Evolutionary conservation across 495 filamentous ascomycete species (phyloP), one percentile per base, ranked within the genome.

Genomic region (Penicillium egyptiacum): DNA sequence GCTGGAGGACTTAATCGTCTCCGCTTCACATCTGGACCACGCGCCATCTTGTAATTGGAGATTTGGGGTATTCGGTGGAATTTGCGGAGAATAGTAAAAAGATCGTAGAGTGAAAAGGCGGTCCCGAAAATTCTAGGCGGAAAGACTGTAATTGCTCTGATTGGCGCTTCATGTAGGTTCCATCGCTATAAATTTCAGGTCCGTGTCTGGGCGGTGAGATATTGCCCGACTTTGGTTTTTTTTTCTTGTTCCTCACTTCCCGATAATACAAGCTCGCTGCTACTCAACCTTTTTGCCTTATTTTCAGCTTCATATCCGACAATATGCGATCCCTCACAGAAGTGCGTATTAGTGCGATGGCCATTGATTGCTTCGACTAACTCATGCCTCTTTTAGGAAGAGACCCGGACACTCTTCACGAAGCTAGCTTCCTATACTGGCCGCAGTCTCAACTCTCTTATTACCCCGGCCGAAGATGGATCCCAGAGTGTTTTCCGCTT

Each of bases 371-470:
- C 8, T 31, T 20, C 20, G 16, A 14, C 45, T 48, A 28, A 48
- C 45, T 0, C 17, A 48, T 31, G 3, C 3, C 45, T 14, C 25
- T 48, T 12, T 31, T 19, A 48, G 45, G 50, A 53, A 42, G 50
- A 53, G 35, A 53, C 50, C 1, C 50, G 50, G 23, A 53, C 50
- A 11, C 39, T 53, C 39, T 93, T 96, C 73, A 72, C 81, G 41
- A 96, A 96, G 75, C 81, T 96, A 11, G 91, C 92, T 35, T 83
- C 86, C 59, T 94, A 93, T 74, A 90, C 87, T 26, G 90, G 91
- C 50, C 43, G 43, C 41, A 45, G 30, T 23, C 35, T 52, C 8
- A 54, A 54, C 19, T 17, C 50, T 25, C 42, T 54, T 16, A 43
- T 47, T 47, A 35, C 33, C 3, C 79, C 88, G 37, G 79, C 87